These are phyloP conservation scores for Perkinsela sp. DNA, from an alignment of 208 protist genomes.

Conservation along the genomic window DNA sequence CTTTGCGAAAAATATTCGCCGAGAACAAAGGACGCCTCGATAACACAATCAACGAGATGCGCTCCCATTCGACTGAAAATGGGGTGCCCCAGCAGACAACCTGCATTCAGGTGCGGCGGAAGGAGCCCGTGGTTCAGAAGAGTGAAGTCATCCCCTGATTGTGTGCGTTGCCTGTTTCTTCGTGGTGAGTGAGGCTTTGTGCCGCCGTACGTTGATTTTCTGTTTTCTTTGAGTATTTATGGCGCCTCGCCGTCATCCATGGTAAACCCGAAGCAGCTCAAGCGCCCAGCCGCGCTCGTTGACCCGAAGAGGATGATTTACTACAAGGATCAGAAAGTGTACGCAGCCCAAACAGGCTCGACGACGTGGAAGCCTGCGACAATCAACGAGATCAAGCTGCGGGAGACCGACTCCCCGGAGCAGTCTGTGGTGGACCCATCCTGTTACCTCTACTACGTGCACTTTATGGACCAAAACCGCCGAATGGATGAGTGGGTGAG, in stretches of 20 bases:
- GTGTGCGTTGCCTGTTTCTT: too few relatives aligned
- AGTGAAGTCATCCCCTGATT: too few relatives aligned
- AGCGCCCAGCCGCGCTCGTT: background rate
- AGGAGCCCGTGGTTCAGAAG: background rate
- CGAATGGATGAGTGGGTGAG: constrained; percentile 52
- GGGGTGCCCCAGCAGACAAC: background rate
- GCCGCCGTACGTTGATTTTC: too few relatives aligned
- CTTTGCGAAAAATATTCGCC: background rate
- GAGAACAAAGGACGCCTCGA: background rate
- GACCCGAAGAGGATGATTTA: background rate
- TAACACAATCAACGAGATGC: too few relatives aligned
- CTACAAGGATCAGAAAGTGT: background rate
- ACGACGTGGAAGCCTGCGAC: background rate
- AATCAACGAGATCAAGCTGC: background rate
- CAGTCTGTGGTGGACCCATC: background rate
- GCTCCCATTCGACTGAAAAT: background rate
- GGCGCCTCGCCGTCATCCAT: too few relatives aligned
- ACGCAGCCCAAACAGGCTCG: background rate
- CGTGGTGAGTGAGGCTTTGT: too few relatives aligned
- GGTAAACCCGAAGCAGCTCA: background rate
- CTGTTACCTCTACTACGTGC: constrained; percentile 25
- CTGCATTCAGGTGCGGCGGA: background rate
- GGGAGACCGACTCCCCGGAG: background rate
- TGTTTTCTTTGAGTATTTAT: too few relatives aligned
- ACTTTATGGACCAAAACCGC: constrained; percentile 53